Base-by-base conservation (phyloP, 139 green algal species). In the Desmodesmus armatus region DNA sequence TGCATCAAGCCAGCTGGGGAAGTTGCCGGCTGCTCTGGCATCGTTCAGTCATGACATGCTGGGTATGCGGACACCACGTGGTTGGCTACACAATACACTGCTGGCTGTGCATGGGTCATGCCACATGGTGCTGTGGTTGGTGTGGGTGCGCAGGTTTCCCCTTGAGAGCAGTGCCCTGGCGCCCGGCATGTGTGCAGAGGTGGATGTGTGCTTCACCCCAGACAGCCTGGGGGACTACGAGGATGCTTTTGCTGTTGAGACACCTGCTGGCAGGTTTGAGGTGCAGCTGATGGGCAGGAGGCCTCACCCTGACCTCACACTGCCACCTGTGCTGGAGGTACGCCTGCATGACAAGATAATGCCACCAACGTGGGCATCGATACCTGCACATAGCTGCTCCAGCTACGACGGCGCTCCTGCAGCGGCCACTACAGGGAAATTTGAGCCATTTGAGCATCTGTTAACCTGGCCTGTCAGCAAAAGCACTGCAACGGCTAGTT, bases 141-240 rank as follows among this genome's bases (percentile, higher is more conserved):
- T 63, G 72, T 35, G 13, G n/a, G 29, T 55, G n/a, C 75, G 29
- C 62, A 78, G 67, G 47, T 62, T 55, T 60, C 47, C 51, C 27
- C 27, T n/a, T 39, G 40, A 25, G n/a, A 41, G 43, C 33, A 88
- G 89, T 44, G 37, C 83, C 31, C 43, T 95, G 19, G 92, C 92
- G 25, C 91, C 92, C 0, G 92, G 92, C 85, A 94, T 94, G 88
- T 76, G 58, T 7, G 85, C 78, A 5, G 82, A 92, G 83, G 78
- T 94, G n/a, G 89, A 78, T 17, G 71, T 96, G 37, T 84, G 88
- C 70, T 96, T 96, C 91, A 86, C 25, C 2, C 94, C 94, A 17
- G 91, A 95, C 87, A 92, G 83, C 7, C 87, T 96, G 40, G 90
- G 89, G 0, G 92, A 96, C 82, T 95, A 93, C 70, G 85, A 92